Conservation (phyloP, 2,329 filamentous ascomycete species). For the Cercospora zeae-maydis region DNA sequence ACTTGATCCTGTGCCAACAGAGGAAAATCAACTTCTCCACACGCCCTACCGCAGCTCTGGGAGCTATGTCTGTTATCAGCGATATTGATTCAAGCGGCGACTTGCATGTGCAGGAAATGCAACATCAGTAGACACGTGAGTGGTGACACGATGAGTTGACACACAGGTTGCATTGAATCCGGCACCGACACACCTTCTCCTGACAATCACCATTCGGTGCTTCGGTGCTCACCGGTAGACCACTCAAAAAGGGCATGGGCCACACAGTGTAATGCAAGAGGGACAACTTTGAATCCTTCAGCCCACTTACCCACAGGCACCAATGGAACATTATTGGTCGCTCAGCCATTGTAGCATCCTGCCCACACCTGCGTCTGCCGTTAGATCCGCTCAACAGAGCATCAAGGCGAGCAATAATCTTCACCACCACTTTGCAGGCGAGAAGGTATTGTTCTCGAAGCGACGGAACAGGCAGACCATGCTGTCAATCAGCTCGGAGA, state of each 20-base stretch:
- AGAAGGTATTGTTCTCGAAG: not conserved
- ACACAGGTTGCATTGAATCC: not conserved
- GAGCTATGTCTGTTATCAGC: too few species aligned
- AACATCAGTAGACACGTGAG: not conserved
- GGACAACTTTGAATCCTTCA: slow-evolving; percentile 1
- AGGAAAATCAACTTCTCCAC: not conserved
- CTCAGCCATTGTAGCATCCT: not conserved
- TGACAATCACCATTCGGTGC: not conserved
- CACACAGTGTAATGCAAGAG: not conserved
- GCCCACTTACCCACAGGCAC: slow-evolving; percentile 6
- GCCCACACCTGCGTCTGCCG: not conserved
- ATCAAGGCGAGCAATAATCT: not conserved
- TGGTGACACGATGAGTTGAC: not conserved
- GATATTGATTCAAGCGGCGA: not conserved
- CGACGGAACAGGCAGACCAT: slow-evolving; percentile 18
- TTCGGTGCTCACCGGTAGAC: not conserved
- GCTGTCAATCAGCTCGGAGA: slow-evolving; percentile 17
- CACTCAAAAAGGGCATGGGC: not conserved
- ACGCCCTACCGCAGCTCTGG: not conserved
- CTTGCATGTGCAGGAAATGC: not conserved
- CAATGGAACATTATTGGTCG: not conserved
- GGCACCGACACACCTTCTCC: not conserved
- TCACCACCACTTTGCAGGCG: not conserved
- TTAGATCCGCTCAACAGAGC: not conserved
- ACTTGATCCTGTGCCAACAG: not conserved